Base-by-base conservation (phyloP, 2,329 filamentous ascomycete species). In the Ascosphaera acerosa region DNA sequence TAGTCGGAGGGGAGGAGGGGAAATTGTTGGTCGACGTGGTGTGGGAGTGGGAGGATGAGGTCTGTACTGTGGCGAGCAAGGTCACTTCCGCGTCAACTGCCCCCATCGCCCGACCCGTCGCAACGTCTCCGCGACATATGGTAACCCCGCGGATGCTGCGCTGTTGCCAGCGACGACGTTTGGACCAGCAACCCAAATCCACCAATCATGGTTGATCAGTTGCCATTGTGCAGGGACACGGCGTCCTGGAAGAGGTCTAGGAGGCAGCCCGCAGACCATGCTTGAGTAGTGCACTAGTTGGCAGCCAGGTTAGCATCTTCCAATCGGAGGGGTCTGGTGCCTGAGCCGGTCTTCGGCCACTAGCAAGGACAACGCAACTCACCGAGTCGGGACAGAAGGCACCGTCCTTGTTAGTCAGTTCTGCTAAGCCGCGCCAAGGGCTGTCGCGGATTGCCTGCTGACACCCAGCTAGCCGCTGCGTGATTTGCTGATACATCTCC, bases 401-500 rank as follows among this genome's bases (percentile, higher is more conserved):
- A 10, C 87, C 87, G 42, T 75, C 63, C 59, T 84, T 81, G 48
- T 97, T 81, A 25, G 87, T 94, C 51, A 97, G 54, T 56, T 97
- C 87, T 5, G 82, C 74, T 47, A 97, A 55, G 0, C 87, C 87
- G 10, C 78, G 82, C 89, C 87, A 97, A 0, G 67, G 63, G 44
- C 69, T 84, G 39, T 73, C 65, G 38, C 66, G 54, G 37, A 97
- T 81, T 46, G 78, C 76, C 43, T 75, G 62, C 56, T 90, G 89
- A 58, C 82, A 92, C 1, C 74, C 78, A 18, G 64, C 63, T 33
- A 97, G 58, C 30, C 87, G 62, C 35, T 74, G 62, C 2, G 84
- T 92, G 22, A 94, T 73, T 56, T 94, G 87, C 57, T 94, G 84
- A 59, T 91, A 91, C 3, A 76, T 76, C 52, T 94, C 87, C 1